phyloP scores from a whole-genome alignment of 2,329 filamentous ascomycete genomes.

The Raffaelea albimanens region DNA sequence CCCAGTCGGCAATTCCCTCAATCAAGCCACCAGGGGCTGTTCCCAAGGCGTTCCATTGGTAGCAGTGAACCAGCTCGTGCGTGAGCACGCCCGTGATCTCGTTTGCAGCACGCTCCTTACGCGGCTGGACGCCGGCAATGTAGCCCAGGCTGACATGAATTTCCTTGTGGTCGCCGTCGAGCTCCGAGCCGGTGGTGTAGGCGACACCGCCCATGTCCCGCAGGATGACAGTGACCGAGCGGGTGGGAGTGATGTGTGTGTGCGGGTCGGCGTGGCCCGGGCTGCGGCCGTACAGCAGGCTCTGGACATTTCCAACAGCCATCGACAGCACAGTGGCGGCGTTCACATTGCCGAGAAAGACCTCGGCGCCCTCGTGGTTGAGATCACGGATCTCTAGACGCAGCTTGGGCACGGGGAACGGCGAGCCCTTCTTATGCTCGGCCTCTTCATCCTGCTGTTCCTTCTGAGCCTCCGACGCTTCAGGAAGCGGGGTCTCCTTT shows the following conservation, averaged over 20 bases:
- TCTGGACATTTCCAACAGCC: slow-evolving; percentile 59
- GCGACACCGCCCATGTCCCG: slow-evolving; percentile 76
- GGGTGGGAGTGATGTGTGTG: slow-evolving; percentile 51
- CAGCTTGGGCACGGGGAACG: slow-evolving; percentile 42
- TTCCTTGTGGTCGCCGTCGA: slow-evolving; percentile 83
- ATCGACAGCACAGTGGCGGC: slow-evolving; percentile 50
- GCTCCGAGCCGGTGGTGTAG: slow-evolving; percentile 72
- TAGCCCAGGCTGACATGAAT: slow-evolving; percentile 81
- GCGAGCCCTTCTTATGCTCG: too few species aligned
- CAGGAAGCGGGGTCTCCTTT: too few species aligned
- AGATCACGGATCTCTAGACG: slow-evolving; percentile 52
- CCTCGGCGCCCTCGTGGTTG: slow-evolving; percentile 46
- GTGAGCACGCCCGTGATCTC: slow-evolving; percentile 79
- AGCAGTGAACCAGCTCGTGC: slow-evolving; percentile 93
- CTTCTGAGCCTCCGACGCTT: too few species aligned
- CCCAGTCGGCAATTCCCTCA: slow-evolving; percentile 91
- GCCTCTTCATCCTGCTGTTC: too few species aligned
- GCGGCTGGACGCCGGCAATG: slow-evolving; percentile 40
- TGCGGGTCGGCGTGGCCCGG: slow-evolving; percentile 26
- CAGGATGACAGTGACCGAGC: slow-evolving; percentile 77
- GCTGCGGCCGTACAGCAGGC: slow-evolving; percentile 57
- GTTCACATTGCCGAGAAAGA: slow-evolving; percentile 61
- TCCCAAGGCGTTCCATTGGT: slow-evolving; percentile 63
- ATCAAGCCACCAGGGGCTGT: slow-evolving; percentile 66
- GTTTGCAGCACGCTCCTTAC: slow-evolving; percentile 28